These are phyloP conservation scores for Dictyostelium citrinum DNA, from an alignment of 78 protist genomes.

Conservation along the genomic window DNA sequence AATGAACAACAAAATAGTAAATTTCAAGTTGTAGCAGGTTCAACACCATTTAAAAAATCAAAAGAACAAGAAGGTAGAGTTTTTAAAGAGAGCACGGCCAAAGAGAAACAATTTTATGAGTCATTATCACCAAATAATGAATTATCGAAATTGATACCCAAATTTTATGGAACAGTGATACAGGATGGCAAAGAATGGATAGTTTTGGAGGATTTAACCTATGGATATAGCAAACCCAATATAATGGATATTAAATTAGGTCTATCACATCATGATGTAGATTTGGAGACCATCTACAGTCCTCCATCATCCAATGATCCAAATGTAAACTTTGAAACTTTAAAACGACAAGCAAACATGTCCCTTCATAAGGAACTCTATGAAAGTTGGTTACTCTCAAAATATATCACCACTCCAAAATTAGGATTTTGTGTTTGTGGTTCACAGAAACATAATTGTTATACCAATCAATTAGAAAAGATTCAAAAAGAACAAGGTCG, in stretches of 20 bases:
- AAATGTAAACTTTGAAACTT: not conserved
- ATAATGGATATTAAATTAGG: slow-evolving; percentile 65
- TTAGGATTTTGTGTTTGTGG: slow-evolving; percentile 70
- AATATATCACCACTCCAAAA: slow-evolving; percentile 57
- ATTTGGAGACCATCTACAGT: not conserved
- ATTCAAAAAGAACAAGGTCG: slow-evolving; percentile 53
- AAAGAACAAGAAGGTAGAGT: slow-evolving; percentile 30
- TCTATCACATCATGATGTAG: slow-evolving; percentile 49
- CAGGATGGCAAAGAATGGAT: not conserved
- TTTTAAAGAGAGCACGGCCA: slow-evolving; percentile 8
- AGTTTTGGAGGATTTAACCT: slow-evolving; percentile 42
- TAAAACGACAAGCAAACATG: not conserved
- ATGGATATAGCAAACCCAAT: slow-evolving; percentile 41
- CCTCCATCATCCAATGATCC: not conserved
- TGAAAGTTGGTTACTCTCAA: slow-evolving; percentile 31
- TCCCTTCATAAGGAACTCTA: not conserved
- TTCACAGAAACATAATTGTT: slow-evolving; percentile 13
- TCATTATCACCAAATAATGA: not conserved
- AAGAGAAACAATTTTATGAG: slow-evolving; percentile 44
- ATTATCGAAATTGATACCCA: slow-evolving; percentile 17
- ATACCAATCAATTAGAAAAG: slow-evolving; percentile 1
- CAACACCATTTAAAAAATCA: slow-evolving; percentile 43
- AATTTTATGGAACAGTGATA: not conserved
- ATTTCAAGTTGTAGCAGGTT: slow-evolving; percentile 62
- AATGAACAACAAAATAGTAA: not conserved